Evolutionary conservation across 805 yeast genomes (phyloP).

Genomic region (Hemisphaericaspora nanyangensis): DNA sequence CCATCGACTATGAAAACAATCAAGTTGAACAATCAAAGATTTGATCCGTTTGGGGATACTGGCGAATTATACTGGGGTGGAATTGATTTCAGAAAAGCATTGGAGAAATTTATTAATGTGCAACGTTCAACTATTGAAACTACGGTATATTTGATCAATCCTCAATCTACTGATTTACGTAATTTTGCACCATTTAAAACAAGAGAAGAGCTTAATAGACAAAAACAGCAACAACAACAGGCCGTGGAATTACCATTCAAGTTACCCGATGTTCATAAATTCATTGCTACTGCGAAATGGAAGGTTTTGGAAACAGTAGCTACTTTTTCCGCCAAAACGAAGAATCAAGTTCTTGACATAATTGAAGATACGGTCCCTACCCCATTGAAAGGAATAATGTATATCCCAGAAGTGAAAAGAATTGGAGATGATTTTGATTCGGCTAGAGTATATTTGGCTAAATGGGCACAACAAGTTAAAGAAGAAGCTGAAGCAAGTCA

Average conservation of each 20-base stretch:
- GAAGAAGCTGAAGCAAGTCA: constrained; percentile 75
- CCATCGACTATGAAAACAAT: constrained; percentile 68
- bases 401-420: constrained; percentile 73
- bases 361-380: constrained; percentile 64
- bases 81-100: constrained; percentile 57
- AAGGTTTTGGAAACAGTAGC: constrained; percentile 81
- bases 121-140: constrained; percentile 71
- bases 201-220: constrained; percentile 9
- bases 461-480: constrained; percentile 94
- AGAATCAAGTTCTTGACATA: constrained; percentile 55
- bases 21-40: constrained; percentile 54
- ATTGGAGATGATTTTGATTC: constrained; percentile 90
- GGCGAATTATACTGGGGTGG: constrained; percentile 87
- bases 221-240: neutral
- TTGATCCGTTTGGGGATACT: constrained; percentile 66
- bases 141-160: constrained; percentile 72
- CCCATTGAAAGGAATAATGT: constrained; percentile 54
- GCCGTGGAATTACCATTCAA: constrained; percentile 18
- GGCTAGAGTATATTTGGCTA: constrained; percentile 87
- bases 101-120: constrained; percentile 54
- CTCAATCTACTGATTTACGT: constrained; percentile 60
- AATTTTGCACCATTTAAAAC: constrained; percentile 45
- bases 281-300: constrained; percentile 78
- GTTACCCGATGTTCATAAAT: constrained; percentile 40
- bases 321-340: constrained; percentile 52